phyloP scores from a whole-genome alignment of 441 rosid species.

The Francoa sonchifolia region DNA sequence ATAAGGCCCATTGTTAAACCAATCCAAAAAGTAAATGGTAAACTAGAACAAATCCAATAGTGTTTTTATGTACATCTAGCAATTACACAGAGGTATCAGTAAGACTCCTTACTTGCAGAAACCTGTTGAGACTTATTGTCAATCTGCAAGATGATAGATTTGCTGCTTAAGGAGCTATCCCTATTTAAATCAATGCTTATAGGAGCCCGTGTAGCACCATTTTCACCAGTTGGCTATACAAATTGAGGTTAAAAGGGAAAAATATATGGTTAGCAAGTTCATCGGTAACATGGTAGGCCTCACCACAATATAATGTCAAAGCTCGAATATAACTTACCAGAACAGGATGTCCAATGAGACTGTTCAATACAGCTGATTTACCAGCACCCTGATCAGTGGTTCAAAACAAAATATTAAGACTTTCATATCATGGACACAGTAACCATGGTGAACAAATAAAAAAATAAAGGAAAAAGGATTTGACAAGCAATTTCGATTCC shows the following conservation, averaged over 20 bases:
- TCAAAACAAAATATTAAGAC: not conserved
- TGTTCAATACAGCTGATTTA: slow-evolving; percentile 81
- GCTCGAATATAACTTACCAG: slow-evolving; percentile 43
- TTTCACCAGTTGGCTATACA: slow-evolving; percentile 89
- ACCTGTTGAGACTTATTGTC: slow-evolving; percentile 82
- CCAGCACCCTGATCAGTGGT: slow-evolving; percentile 67
- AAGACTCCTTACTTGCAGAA: slow-evolving; percentile 62
- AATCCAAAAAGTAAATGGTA: slow-evolving; percentile 1
- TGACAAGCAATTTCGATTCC: too few species aligned
- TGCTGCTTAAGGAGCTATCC: slow-evolving; percentile 62
- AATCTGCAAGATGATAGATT: slow-evolving; percentile 59
- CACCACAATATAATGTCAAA: slow-evolving; percentile 12
- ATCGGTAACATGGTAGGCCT: slow-evolving; percentile 4
- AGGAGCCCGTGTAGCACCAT: slow-evolving; percentile 97
- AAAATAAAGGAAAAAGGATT: not conserved
- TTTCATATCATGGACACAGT: not conserved
- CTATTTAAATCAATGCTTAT: slow-evolving; percentile 53
- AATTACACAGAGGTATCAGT: slow-evolving; percentile 7
- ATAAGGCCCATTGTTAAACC: slow-evolving; percentile 15
- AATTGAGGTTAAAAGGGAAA: slow-evolving; percentile 8
- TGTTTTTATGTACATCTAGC: slow-evolving; percentile 6
- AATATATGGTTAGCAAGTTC: not conserved
- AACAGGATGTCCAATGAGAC: slow-evolving; percentile 88
- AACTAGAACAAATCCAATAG: not conserved
- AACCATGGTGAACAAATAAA: not conserved